Evolutionary conservation across 345 rosid genomes (phyloP).

Genomic region (Turritis glabra): DNA sequence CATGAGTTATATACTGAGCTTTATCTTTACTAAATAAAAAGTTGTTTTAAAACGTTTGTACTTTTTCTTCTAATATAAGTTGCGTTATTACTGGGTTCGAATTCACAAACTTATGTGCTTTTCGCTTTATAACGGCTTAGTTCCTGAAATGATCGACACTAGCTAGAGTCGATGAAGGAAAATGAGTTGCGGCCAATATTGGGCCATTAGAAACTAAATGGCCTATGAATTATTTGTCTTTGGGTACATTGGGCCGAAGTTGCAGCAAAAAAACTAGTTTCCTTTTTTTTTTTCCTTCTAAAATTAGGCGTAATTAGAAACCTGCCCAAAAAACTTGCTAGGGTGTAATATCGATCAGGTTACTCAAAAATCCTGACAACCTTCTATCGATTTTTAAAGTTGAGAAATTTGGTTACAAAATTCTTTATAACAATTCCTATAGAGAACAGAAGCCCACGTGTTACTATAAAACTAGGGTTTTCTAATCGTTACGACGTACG

Average conservation of each 20-base stretch:
- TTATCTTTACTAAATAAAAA: too few relatives aligned
- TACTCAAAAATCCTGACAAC: neutral
- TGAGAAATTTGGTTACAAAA: neutral
- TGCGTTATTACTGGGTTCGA: too few relatives aligned
- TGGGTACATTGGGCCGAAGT: conserved; percentile 16
- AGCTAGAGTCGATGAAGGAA: neutral
- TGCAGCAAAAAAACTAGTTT: neutral
- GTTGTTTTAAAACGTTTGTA: too few relatives aligned
- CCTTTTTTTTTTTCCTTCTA: too few relatives aligned
- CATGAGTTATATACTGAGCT: too few relatives aligned
- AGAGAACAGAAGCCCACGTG: neutral
- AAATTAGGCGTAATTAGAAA: neutral
- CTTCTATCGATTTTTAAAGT: neutral
- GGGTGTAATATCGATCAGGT: neutral
- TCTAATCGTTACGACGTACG: neutral
- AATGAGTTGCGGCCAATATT: neutral
- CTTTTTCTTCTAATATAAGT: too few relatives aligned
- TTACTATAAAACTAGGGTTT: neutral
- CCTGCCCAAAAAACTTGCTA: neutral
- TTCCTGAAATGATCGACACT: neutral
- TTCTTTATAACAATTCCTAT: neutral
- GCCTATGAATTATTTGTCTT: neutral
- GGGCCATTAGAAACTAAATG: neutral
- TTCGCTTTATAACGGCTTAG: too few relatives aligned
- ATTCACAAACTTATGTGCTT: too few relatives aligned